A percentile compares a stretch with the other conserved stretches of the same genome.
Conservation (phyloP, 2,329 filamentous ascomycete species). For the Pezicula neosporulosa region DNA sequence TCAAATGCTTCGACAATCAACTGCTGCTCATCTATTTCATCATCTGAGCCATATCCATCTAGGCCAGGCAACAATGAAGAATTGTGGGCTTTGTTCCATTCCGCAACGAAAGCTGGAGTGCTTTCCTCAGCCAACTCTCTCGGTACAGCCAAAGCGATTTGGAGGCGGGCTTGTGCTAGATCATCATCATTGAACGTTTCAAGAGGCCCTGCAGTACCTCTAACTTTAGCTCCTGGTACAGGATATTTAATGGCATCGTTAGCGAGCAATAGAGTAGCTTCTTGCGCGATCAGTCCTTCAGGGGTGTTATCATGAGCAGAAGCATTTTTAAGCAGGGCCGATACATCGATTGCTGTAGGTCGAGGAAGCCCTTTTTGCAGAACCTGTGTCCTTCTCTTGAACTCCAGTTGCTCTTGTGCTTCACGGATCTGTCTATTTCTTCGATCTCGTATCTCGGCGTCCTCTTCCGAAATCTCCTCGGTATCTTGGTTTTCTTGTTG, state of each 20-base stretch:
- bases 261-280: constrained; percentile 76
- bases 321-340: constrained; percentile 62
- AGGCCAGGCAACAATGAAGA: constrained; percentile 71
- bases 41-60: constrained; percentile 68
- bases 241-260: constrained; percentile 77
- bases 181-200: constrained; percentile 66
- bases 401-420: constrained; percentile 67
- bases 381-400: constrained; percentile 83
- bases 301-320: constrained; percentile 58
- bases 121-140: constrained; percentile 45
- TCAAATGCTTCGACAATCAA: constrained; percentile 61
- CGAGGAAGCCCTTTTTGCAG: constrained; percentile 81
- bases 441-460: constrained; percentile 71
- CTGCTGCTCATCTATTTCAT: constrained; percentile 46
- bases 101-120: constrained; percentile 47
- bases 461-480: constrained; percentile 53
- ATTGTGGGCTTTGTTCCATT: constrained; percentile 50
- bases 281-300: constrained; percentile 68
- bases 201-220: constrained; percentile 57
- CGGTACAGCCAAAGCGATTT: constrained; percentile 53
- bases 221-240: constrained; percentile 62
- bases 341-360: constrained; percentile 68
- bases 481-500: constrained; percentile 53
- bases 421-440: constrained; percentile 72
- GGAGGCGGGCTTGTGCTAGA: constrained; percentile 71